Evolutionary conservation across 768 basidiomycete species (phyloP), one percentile per base, ranked within the genome.

Genomic region (Coprinellus aureogranulatus): DNA sequence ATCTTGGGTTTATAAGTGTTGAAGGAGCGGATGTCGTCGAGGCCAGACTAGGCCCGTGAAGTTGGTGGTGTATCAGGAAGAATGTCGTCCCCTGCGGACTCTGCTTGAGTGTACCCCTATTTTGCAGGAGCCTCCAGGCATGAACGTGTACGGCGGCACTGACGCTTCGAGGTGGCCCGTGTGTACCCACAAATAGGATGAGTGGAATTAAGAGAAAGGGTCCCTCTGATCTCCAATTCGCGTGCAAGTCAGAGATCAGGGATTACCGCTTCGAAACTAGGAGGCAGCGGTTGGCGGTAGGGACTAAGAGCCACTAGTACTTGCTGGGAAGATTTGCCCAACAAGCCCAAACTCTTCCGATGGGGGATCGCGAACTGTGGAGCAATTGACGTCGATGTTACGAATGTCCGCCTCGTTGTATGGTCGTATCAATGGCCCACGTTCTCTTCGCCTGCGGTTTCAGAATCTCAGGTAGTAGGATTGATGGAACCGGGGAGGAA

Each of bases 71-170:
- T 45, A 30, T 55, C 44, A 55, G 22, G 41, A 45, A 52, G 31
- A 52, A 39, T 22, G 45, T 31, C 31, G 45, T 31, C 31, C 54
- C 54, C 45, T 34, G 23, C 16, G 46, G 20, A 45, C 46, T 31
- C 54, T 46, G 54, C n/a, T 26, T 40, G 47, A 41, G 4, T 31
- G 46, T 18, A 48, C 47, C 42, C 22, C 48, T 45, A 39, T 50
- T 31, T 22, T 14, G 20, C n/a, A n/a, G 20, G 28, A 25, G 55
- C 59, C 62, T 59, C 39, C 49, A 48, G 56, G 59, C 62, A 62
- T 62, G 59, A 62, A 62, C 62, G 62, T 62, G 59, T 26, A 30
- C n/a, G 23, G 16, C 34, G 42, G 54, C 12, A 30, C 22, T 55
- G 20, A 46, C 27, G 42, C 42, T 46, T 31, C 44, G 31, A 20